These are phyloP conservation scores for Nyctanthes arbortristis DNA, from an alignment of 257 asterid genomes.

Conservation along the genomic window DNA sequence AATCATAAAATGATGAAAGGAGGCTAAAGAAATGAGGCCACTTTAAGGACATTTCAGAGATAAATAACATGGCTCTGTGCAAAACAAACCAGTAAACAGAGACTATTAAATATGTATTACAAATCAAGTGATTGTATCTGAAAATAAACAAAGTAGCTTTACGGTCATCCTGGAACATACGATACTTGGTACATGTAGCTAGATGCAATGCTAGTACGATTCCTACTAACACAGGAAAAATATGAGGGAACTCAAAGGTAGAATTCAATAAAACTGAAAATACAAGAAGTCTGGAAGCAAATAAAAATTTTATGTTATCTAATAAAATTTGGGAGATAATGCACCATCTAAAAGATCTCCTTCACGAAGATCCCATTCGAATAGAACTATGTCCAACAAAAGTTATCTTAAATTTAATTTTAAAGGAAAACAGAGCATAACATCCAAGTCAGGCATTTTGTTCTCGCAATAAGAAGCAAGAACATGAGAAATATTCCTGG, in stretches of 20 bases:
- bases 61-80: slow-evolving; percentile 5
- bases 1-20: slow-evolving; percentile 22
- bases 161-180: slow-evolving; percentile 16
- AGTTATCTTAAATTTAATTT: too few relatives aligned
- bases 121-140: slow-evolving; percentile 6
- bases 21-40: not conserved
- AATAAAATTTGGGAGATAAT: not conserved
- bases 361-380: not conserved
- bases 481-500: not conserved
- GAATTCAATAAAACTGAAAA: not conserved
- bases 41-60: slow-evolving; percentile 5
- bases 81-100: slow-evolving; percentile 12
- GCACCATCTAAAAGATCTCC: not conserved
- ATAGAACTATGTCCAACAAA: not conserved
- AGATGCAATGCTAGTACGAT: slow-evolving; percentile 1
- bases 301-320: not conserved
- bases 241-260: not conserved
- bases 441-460: not conserved
- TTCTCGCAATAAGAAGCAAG: not conserved
- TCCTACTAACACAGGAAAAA: not conserved
- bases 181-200: slow-evolving; percentile 9
- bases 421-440: not conserved
- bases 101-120: slow-evolving; percentile 14
- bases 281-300: not conserved
- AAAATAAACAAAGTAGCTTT: slow-evolving; percentile 18